A percentile compares a stretch with the other conserved stretches of the same genome.
phyloP scores from a whole-genome alignment of 192 early-diverging fungal species.

The Pilobolus umbonatus region DNA sequence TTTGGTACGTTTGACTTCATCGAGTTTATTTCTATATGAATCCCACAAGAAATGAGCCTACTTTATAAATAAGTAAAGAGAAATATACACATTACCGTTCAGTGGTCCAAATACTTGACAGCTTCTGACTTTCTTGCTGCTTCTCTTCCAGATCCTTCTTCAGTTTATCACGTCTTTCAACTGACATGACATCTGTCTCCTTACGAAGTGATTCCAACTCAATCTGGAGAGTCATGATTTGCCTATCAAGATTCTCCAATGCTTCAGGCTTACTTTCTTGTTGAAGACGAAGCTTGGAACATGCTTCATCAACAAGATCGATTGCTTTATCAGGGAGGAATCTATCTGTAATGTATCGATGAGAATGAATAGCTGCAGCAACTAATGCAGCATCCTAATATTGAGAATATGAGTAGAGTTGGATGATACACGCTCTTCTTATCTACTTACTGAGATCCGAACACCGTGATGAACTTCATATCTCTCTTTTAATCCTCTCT shows the following conservation, averaged over 20 bases:
- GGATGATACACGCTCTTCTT: background rate
- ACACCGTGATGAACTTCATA: slow-evolving; percentile 84
- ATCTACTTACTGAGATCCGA: slow-evolving; percentile 48
- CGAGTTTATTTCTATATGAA: slow-evolving; percentile 43
- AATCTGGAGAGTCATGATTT: slow-evolving; percentile 73
- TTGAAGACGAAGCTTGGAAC: slow-evolving; percentile 69
- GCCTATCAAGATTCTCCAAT: slow-evolving; percentile 67
- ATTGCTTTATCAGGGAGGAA: slow-evolving; percentile 81
- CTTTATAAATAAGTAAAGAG: background rate
- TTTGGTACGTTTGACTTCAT: slow-evolving; percentile 64
- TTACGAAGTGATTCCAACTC: slow-evolving; percentile 77
- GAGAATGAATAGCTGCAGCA: slow-evolving; percentile 65
- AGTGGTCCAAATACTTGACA: slow-evolving; percentile 60
- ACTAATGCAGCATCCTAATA: slow-evolving; percentile 65
- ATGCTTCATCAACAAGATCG: slow-evolving; percentile 78
- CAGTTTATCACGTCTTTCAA: slow-evolving; percentile 57
- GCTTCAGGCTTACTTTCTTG: slow-evolving; percentile 77
- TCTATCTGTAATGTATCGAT: slow-evolving; percentile 75
- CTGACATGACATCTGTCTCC: slow-evolving; percentile 66
- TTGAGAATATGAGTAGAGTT: background rate
- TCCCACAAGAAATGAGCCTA: background rate
- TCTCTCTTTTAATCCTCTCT: slow-evolving; percentile 65
- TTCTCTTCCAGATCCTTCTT: slow-evolving; percentile 56
- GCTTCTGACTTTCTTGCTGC: slow-evolving; percentile 49
- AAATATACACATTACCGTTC: slow-evolving; percentile 43